phyloP scores from a whole-genome alignment of 1,139 yeast genomes.

The Taiozyma onychis region DNA sequence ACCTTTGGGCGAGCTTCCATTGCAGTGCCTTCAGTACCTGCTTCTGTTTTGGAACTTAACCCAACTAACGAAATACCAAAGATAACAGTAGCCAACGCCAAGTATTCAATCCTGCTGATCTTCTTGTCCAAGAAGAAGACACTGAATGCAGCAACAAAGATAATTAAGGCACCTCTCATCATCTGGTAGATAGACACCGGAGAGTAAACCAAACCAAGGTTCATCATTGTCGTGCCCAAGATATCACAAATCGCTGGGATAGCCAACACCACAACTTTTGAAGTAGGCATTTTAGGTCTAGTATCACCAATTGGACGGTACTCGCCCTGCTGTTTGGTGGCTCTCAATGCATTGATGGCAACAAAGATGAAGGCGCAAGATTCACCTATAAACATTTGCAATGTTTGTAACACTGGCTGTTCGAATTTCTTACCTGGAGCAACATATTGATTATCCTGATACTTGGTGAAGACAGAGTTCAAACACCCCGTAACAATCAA shows the following conservation, averaged over 20 bases:
- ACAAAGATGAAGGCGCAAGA: slow-evolving; percentile 44
- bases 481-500: slow-evolving; percentile 65
- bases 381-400: slow-evolving; percentile 82
- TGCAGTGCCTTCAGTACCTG: slow-evolving; percentile 15
- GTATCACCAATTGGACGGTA: neutral
- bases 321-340: neutral
- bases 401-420: slow-evolving; percentile 75
- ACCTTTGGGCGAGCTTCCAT: slow-evolving; percentile 18
- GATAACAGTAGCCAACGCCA: slow-evolving; percentile 53
- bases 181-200: slow-evolving; percentile 86
- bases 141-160: slow-evolving; percentile 72
- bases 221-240: slow-evolving; percentile 68
- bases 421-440: slow-evolving; percentile 48
- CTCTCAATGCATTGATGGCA: slow-evolving; percentile 7
- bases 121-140: slow-evolving; percentile 53
- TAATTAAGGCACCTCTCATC: slow-evolving; percentile 74
- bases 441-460: slow-evolving; percentile 74
- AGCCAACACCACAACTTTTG: slow-evolving; percentile 34
- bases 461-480: slow-evolving; percentile 71
- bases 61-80: slow-evolving; percentile 73
- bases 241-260: slow-evolving; percentile 72
- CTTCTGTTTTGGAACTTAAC: slow-evolving; percentile 45
- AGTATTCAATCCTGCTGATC: slow-evolving; percentile 64
- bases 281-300: slow-evolving; percentile 23
- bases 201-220: slow-evolving; percentile 65